Percentiles rank a stretch among this genome's conserved stretches.
These are phyloP conservation scores for Venturia asperata DNA, from an alignment of 2,329 filamentous ascomycete genomes.

Conservation along the genomic window DNA sequence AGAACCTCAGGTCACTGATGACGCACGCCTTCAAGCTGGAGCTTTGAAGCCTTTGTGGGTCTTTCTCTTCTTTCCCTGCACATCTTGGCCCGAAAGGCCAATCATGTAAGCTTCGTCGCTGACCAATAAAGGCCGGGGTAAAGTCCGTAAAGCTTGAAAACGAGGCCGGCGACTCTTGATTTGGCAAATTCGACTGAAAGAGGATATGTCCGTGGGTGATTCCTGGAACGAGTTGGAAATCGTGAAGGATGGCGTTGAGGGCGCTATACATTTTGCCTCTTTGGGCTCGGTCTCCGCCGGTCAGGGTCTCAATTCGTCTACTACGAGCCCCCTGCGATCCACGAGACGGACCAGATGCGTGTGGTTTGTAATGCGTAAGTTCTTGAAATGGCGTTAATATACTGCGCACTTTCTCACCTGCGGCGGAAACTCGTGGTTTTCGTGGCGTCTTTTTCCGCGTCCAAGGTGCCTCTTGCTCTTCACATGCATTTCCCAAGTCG, in stretches of 20 bases:
- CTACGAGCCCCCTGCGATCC: neutral
- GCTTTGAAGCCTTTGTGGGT: neutral
- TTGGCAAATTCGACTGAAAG: neutral
- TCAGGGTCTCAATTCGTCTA: neutral
- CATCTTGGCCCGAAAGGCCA: neutral
- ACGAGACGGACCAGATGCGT: neutral
- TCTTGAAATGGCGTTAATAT: neutral
- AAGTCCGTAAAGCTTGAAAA: neutral
- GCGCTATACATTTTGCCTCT: constrained; percentile 1
- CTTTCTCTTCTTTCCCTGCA: neutral
- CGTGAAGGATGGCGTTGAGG: neutral
- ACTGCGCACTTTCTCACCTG: neutral
- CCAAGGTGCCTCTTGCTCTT: constrained; percentile 28
- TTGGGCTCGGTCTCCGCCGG: neutral
- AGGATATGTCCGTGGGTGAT: neutral
- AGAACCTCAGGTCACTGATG: neutral
- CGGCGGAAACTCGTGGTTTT: neutral
- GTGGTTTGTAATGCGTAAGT: neutral
- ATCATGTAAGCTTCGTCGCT: constrained; percentile 3
- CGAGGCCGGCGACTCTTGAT: neutral
- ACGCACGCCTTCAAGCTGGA: neutral
- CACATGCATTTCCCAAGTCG: constrained; percentile 50
- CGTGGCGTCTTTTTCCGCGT: neutral
- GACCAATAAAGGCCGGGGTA: constrained; percentile 3
- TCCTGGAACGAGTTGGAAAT: neutral